Percentiles rank a stretch among this genome's conserved stretches.
Conservation (phyloP, 345 rosid species). For the Arabis alpina region DNA sequence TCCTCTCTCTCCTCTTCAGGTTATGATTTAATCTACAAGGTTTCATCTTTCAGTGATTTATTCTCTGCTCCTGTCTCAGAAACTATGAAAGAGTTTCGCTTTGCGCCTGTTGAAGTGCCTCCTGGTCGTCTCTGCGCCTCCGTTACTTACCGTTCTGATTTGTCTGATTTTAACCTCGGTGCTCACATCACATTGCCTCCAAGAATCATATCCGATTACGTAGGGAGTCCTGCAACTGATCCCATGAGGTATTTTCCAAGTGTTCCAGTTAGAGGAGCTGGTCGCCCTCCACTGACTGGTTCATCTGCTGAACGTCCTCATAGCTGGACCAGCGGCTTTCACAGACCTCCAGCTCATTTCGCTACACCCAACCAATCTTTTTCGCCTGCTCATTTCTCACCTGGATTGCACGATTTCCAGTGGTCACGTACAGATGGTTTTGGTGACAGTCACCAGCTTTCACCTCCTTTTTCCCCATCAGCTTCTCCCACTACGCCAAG, state of each 20-base stretch:
- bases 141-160: slow-evolving; percentile 64
- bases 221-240: slow-evolving; percentile 83
- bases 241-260: slow-evolving; percentile 80
- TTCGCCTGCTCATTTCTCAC: slow-evolving; percentile 58
- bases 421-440: slow-evolving; percentile 46
- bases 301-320: slow-evolving; percentile 74
- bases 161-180: slow-evolving; percentile 74
- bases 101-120: slow-evolving; percentile 75
- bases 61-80: slow-evolving; percentile 66
- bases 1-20: slow-evolving; percentile 63
- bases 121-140: slow-evolving; percentile 72
- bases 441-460: slow-evolving; percentile 73
- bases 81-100: slow-evolving; percentile 62
- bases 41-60: slow-evolving; percentile 73
- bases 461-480: slow-evolving; percentile 87
- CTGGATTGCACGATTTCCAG: slow-evolving; percentile 46
- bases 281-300: slow-evolving; percentile 50
- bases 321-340: slow-evolving; percentile 96
- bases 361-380: slow-evolving; percentile 48
- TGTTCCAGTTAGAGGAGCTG: slow-evolving; percentile 59
- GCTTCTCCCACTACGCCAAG: slow-evolving; percentile 73
- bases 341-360: slow-evolving; percentile 48
- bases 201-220: slow-evolving; percentile 79
- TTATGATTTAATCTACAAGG: slow-evolving; percentile 73
- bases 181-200: slow-evolving; percentile 67